These are phyloP conservation scores for Tetracladium marchalianum DNA, from an alignment of 495 filamentous ascomycete species.

Conservation along the genomic window DNA sequence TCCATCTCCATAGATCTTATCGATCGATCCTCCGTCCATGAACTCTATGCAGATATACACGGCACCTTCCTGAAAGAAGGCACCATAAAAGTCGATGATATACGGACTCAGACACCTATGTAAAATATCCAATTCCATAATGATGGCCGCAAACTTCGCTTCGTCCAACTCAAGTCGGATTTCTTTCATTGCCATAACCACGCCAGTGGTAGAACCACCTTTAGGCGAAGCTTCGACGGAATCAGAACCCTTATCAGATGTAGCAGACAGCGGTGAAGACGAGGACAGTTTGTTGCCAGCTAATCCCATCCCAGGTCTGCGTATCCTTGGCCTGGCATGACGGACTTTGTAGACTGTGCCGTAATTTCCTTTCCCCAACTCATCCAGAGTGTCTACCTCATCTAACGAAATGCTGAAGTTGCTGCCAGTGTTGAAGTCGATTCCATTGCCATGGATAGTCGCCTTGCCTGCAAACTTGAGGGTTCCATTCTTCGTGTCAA, in stretches of 20 bases:
- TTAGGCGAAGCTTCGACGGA: constrained; percentile 17
- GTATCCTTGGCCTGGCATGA: constrained; percentile 69
- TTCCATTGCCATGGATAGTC: constrained; percentile 73
- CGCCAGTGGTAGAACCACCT: constrained; percentile 37
- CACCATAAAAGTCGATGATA: constrained; percentile 97
- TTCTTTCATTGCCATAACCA: constrained; percentile 99
- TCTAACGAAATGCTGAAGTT: constrained; percentile 93
- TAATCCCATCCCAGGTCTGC: constrained; percentile 70
- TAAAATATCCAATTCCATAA: constrained; percentile 95
- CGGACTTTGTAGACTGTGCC: constrained; percentile 95
- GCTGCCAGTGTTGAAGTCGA: constrained; percentile 83
- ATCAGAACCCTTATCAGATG: constrained; percentile 5
- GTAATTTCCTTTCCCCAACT: constrained; percentile 97
- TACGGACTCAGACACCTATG: constrained; percentile 92
- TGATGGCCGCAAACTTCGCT: constrained; percentile 90
- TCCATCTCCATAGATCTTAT: constrained; percentile 91
- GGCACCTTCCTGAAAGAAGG: constrained; percentile 97
- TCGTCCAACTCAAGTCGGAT: constrained; percentile 95
- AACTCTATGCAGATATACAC: constrained; percentile 99
- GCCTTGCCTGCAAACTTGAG: constrained; percentile 92
- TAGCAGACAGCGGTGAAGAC: constrained; percentile 26
- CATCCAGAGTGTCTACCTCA: constrained; percentile 89
- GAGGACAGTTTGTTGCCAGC: constrained; percentile 15
- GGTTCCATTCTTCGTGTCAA: constrained; percentile 84
- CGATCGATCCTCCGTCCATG: constrained; percentile 98